phyloP scores from a whole-genome alignment of 2,329 filamentous ascomycete species.

The Alternaria rosae region DNA sequence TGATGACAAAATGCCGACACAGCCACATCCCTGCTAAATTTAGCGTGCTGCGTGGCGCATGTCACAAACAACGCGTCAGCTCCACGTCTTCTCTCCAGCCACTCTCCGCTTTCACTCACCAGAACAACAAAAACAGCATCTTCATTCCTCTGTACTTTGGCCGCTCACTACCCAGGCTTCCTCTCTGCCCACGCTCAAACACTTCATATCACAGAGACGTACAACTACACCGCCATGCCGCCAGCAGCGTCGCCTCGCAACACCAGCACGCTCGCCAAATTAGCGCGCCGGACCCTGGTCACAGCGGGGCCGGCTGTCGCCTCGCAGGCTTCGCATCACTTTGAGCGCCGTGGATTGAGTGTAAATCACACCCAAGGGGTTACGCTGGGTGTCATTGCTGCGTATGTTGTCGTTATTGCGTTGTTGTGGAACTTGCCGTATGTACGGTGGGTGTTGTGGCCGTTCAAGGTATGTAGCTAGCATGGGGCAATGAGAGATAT shows the following conservation, averaged over 20 bases:
- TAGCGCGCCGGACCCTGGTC: slow-evolving; percentile 40
- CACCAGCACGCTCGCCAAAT: slow-evolving; percentile 21
- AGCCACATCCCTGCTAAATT: slow-evolving; percentile 25
- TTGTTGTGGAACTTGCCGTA: slow-evolving; percentile 83
- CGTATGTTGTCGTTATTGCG: slow-evolving; percentile 76
- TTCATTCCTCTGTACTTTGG: neutral
- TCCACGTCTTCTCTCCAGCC: slow-evolving; percentile 15
- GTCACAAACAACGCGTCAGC: slow-evolving; percentile 29
- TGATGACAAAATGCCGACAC: slow-evolving; percentile 14
- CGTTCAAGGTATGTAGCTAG: slow-evolving; percentile 70
- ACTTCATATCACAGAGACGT: neutral
- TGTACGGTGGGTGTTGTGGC: slow-evolving; percentile 77
- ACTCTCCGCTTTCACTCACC: slow-evolving; percentile 1
- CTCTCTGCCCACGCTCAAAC: neutral
- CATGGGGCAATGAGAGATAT: neutral
- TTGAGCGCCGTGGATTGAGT: slow-evolving; percentile 63
- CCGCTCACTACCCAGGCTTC: neutral
- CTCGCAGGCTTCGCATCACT: slow-evolving; percentile 32
- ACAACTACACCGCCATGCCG: slow-evolving; percentile 25
- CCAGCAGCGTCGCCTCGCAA: slow-evolving; percentile 25
- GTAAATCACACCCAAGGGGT: slow-evolving; percentile 74
- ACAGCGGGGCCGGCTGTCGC: slow-evolving; percentile 34
- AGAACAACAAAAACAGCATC: neutral
- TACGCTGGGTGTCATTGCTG: slow-evolving; percentile 74
- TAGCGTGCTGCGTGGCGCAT: slow-evolving; percentile 38